These are phyloP conservation scores for Spatholobus suberectus DNA, from an alignment of 306 rosid genomes.

Conservation along the genomic window DNA sequence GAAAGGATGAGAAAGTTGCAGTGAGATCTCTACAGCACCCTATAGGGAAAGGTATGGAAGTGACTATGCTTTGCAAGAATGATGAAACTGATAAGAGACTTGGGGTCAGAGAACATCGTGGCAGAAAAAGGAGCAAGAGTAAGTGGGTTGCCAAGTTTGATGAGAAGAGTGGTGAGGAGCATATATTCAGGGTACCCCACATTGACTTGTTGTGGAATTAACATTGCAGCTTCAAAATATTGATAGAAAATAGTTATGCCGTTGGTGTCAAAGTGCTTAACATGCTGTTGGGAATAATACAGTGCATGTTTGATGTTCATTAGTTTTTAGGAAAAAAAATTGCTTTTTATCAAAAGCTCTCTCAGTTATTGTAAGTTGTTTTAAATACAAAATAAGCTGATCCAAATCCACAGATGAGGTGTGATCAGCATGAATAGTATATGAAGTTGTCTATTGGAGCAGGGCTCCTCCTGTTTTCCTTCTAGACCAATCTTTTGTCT, in stretches of 20 bases:
- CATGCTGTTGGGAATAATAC: slow-evolving; percentile 11
- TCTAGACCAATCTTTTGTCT: not conserved
- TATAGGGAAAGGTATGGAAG: slow-evolving; percentile 66
- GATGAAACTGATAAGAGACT: slow-evolving; percentile 21
- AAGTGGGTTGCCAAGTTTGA: slow-evolving; percentile 64
- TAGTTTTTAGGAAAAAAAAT: not conserved
- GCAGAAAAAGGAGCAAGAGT: slow-evolving; percentile 46
- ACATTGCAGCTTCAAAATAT: not conserved
- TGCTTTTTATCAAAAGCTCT: not conserved
- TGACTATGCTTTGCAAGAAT: slow-evolving; percentile 50
- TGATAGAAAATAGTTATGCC: not conserved
- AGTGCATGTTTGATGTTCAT: not conserved
- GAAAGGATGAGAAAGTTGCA: slow-evolving; percentile 49
- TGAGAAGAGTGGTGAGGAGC: slow-evolving; percentile 69
- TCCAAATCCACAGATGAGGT: not conserved
- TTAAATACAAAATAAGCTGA: not conserved
- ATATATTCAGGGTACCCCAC: slow-evolving; percentile 54
- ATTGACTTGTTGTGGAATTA: slow-evolving; percentile 3
- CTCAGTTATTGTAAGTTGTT: not conserved
- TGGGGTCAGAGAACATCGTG: not conserved
- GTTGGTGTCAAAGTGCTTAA: slow-evolving; percentile 11
- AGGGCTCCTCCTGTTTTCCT: slow-evolving; percentile 1
- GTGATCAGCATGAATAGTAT: not conserved
- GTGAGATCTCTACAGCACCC: slow-evolving; percentile 62
- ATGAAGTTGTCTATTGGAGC: not conserved